These are phyloP conservation scores for Paraphoma chrysanthemicola DNA, from an alignment of 2,329 filamentous ascomycete species.

Conservation along the genomic window DNA sequence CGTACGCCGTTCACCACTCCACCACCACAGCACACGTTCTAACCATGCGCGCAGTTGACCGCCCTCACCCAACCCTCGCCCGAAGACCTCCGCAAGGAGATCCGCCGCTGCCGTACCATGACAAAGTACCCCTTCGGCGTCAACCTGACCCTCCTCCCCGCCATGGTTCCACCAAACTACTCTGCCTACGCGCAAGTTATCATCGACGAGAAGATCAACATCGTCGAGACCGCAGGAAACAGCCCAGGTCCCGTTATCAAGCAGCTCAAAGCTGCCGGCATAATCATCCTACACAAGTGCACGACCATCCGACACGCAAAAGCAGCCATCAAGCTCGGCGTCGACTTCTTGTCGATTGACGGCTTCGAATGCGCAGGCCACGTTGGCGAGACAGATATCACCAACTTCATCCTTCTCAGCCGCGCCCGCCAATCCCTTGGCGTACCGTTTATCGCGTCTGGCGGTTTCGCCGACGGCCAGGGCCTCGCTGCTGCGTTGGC, in stretches of 20 bases:
- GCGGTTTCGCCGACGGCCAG: conserved; percentile 93
- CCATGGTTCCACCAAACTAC: conserved; percentile 91
- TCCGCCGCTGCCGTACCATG: conserved; percentile 82
- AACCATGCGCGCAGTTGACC: conserved; percentile 61
- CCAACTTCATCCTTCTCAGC: conserved; percentile 87
- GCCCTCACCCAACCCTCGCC: conserved; percentile 92
- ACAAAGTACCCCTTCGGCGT: conserved; percentile 85
- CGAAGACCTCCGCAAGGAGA: conserved; percentile 91
- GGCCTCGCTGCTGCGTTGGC: conserved; percentile 90
- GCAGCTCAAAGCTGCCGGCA: conserved; percentile 80
- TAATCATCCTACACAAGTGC: conserved; percentile 93
- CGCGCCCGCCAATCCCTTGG: conserved; percentile 82
- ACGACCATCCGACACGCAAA: conserved; percentile 94
- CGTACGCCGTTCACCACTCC: conserved; percentile 33
- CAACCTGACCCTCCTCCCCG: conserved; percentile 92
- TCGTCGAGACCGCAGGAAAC: conserved; percentile 94
- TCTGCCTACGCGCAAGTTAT: conserved; percentile 87
- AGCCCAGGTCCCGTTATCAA: conserved; percentile 88
- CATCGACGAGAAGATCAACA: conserved; percentile 88
- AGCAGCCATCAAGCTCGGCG: conserved; percentile 89
- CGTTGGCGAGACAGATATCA: conserved; percentile 86
- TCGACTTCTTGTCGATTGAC: conserved; percentile 96
- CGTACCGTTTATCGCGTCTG: conserved; percentile 93
- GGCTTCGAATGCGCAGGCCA: conserved; percentile 97
- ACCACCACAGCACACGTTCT: conserved; percentile 6